These are phyloP conservation scores for Cymbidium sinense DNA, from an alignment of 106 monocot species.

Conservation along the genomic window DNA sequence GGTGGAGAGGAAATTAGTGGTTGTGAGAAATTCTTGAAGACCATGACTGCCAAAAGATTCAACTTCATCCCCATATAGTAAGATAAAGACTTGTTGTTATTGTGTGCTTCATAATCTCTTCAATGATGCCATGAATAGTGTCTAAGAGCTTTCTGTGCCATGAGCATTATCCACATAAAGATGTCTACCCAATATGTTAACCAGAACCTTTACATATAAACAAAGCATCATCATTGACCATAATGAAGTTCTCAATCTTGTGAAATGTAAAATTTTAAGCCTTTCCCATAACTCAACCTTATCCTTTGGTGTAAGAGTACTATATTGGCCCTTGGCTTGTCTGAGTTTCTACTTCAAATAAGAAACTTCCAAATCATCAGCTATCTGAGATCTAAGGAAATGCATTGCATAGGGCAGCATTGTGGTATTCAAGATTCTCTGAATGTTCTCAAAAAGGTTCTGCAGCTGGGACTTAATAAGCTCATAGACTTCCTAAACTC, in stretches of 20 bases:
- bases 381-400: no score
- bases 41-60: conserved; percentile 47
- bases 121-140: no score
- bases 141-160: conserved; percentile 35
- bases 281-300: conserved; percentile 74
- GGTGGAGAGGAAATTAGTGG: conserved; percentile 79
- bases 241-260: conserved; percentile 56
- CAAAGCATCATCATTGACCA: conserved; percentile 82
- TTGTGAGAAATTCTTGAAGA: conserved; percentile 68
- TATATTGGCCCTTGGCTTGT: conserved; percentile 58
- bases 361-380: no score
- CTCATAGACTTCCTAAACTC: conserved; percentile 25
- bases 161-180: conserved; percentile 74
- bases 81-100: no score
- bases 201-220: conserved; percentile 80
- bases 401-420: conserved; percentile 72
- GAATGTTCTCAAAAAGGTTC: conserved; percentile 67
- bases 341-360: conserved; percentile 63
- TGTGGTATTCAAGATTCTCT: conserved; percentile 60
- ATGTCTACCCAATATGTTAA: conserved; percentile 90
- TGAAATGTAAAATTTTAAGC: conserved; percentile 85
- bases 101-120: no score
- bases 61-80: conserved; percentile 50
- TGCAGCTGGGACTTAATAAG: conserved; percentile 58
- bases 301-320: conserved; percentile 30